A percentile compares a stretch with the other conserved stretches of the same genome.
These are phyloP conservation scores for Fusarium hainanense DNA, from an alignment of 2,329 filamentous ascomycete genomes.

Conservation along the genomic window DNA sequence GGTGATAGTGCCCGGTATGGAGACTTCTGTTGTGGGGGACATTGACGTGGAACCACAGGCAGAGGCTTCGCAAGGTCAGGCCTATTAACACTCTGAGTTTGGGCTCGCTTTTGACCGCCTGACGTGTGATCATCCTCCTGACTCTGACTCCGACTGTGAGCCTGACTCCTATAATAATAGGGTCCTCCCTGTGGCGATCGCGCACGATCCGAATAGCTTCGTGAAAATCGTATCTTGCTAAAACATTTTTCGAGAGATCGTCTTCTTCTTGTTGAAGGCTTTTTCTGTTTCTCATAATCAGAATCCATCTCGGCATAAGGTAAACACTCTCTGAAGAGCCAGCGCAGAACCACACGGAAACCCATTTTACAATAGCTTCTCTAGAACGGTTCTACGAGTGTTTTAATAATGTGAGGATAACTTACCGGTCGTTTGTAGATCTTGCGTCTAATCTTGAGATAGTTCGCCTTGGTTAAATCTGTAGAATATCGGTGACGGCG, in stretches of 20 bases:
- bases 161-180: background rate
- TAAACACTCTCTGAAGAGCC: constrained; percentile 12
- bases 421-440: constrained; percentile 13
- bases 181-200: background rate
- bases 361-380: constrained; percentile 16
- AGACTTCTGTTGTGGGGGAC: constrained; percentile 23
- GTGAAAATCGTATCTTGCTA: background rate
- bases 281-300: constrained; percentile 13
- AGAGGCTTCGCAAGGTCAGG: constrained; percentile 16
- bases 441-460: background rate
- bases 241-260: background rate
- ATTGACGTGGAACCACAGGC: constrained; percentile 31
- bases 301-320: constrained; percentile 1
- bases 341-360: constrained; percentile 29
- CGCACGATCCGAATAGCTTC: background rate
- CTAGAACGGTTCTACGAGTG: constrained; percentile 5
- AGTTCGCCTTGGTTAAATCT: background rate
- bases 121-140: constrained; percentile 21
- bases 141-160: constrained; percentile 3
- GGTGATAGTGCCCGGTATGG: constrained; percentile 7
- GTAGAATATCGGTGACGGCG: background rate
- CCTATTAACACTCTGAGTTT: background rate
- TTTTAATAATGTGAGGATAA: background rate
- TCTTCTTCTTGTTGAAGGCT: background rate
- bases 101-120: constrained; percentile 5